These are phyloP conservation scores for Kuraishia hungarica DNA, from an alignment of 805 yeast species.

Conservation along the genomic window DNA sequence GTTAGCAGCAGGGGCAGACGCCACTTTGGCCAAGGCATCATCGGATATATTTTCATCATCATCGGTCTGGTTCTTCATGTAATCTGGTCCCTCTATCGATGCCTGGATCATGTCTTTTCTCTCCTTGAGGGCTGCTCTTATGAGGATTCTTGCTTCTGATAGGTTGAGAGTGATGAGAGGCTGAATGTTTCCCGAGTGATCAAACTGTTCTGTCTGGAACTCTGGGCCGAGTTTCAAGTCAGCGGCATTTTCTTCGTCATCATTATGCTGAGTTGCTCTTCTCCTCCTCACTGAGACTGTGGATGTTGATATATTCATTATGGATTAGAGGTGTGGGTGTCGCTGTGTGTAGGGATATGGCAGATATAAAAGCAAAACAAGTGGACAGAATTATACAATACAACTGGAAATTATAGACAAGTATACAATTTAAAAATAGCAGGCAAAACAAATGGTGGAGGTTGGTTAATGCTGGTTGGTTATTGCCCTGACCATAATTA, in stretches of 20 bases:
- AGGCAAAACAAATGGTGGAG: not conserved
- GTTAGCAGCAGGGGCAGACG: slow-evolving; percentile 65
- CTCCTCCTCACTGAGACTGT: slow-evolving; percentile 81
- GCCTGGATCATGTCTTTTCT: slow-evolving; percentile 44
- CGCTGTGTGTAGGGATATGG: not conserved
- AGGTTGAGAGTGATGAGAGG: slow-evolving; percentile 79
- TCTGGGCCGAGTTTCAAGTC: slow-evolving; percentile 86
- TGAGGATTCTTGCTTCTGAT: slow-evolving; percentile 83
- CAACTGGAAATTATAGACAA: not conserved
- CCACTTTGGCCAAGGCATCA: slow-evolving; percentile 40
- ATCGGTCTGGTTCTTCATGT: slow-evolving; percentile 17
- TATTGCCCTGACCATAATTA: not conserved
- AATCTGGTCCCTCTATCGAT: slow-evolving; percentile 21
- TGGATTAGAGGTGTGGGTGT: not conserved
- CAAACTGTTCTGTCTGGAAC: slow-evolving; percentile 71
- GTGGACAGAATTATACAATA: not conserved
- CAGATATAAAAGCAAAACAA: not conserved
- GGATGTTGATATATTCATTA: slow-evolving; percentile 84
- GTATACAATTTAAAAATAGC: too few relatives aligned
- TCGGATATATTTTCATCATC: slow-evolving; percentile 30
- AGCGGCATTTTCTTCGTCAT: slow-evolving; percentile 91
- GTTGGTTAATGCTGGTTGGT: not conserved
- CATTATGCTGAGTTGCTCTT: slow-evolving; percentile 48
- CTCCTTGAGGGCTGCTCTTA: slow-evolving; percentile 82
- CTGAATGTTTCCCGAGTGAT: slow-evolving; percentile 71